Evolutionary conservation across 345 rosid species (phyloP).

Genomic region (Draba incana): DNA sequence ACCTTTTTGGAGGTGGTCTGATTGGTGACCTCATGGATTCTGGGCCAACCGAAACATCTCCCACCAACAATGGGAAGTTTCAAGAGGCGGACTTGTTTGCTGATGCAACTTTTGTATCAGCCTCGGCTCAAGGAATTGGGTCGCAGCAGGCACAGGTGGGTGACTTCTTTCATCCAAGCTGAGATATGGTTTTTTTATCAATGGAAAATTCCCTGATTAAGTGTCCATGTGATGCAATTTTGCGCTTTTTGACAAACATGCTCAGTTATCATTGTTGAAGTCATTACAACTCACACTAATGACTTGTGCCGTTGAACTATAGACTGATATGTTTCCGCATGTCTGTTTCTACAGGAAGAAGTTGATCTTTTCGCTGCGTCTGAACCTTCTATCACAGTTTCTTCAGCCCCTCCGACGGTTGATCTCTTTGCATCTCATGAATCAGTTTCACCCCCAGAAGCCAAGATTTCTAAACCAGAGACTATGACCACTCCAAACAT

Average conservation of each 20-base stretch:
- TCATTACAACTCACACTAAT: background rate
- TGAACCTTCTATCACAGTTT: conserved; percentile 40
- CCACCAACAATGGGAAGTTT: conserved; percentile 45
- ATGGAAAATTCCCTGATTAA: background rate
- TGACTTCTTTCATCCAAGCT: conserved; percentile 23
- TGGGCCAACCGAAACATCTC: conserved; percentile 56
- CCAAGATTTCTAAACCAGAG: conserved; percentile 46
- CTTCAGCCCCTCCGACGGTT: conserved; percentile 60
- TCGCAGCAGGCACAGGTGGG: conserved; percentile 62
- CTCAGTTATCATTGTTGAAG: background rate
- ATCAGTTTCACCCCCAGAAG: conserved; percentile 60
- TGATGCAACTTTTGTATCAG: conserved; percentile 93
- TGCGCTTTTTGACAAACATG: background rate
- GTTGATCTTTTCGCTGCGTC: conserved; percentile 44
- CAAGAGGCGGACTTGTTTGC: conserved; percentile 86
- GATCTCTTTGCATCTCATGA: conserved; percentile 64
- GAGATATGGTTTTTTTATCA: background rate
- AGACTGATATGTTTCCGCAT: conserved; percentile 31
- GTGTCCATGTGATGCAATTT: conserved; percentile 23
- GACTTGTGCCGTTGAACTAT: conserved; percentile 4
- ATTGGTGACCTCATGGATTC: conserved; percentile 82
- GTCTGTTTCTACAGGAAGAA: conserved; percentile 39
- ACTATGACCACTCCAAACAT: conserved; percentile 43
- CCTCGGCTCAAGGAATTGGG: conserved; percentile 55
- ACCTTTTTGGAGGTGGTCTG: conserved; percentile 79